A percentile compares a stretch with the other conserved stretches of the same genome.
Evolutionary conservation across 2,329 filamentous ascomycete genomes (phyloP).

Genomic region (Scedosporium dehoogii): DNA sequence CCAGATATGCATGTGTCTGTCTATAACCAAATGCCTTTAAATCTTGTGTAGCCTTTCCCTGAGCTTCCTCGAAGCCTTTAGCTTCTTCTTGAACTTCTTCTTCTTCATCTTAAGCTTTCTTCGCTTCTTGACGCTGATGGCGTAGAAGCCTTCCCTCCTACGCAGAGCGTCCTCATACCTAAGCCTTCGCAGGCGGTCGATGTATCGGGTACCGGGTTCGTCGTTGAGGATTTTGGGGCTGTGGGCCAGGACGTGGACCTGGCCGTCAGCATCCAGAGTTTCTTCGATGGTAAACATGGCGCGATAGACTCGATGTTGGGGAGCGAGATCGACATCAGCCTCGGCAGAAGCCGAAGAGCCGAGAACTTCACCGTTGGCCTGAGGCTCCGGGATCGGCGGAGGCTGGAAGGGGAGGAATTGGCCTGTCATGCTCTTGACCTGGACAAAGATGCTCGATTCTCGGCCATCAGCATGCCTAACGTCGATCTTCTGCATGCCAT

Average conservation of each 20-base stretch:
- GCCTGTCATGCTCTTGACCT: conserved; percentile 58
- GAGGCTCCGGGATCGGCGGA: conserved; percentile 59
- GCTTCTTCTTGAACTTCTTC: conserved; percentile 99
- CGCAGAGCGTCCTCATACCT: conserved; percentile 45
- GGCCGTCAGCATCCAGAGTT: conserved; percentile 48
- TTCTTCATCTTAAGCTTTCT: conserved; percentile 99
- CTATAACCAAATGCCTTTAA: conserved; percentile 20
- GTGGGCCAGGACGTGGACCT: conserved; percentile 51
- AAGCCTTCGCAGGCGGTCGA: conserved; percentile 60
- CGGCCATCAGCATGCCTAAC: conserved; percentile 46
- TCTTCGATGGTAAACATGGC: conserved; percentile 59
- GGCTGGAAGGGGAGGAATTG: conserved; percentile 73
- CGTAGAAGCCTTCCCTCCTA: conserved; percentile 51
- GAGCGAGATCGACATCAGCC: conserved; percentile 21
- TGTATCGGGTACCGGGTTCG: conserved; percentile 38
- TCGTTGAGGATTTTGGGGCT: conserved; percentile 48
- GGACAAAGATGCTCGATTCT: conserved; percentile 51
- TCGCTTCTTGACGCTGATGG: conserved; percentile 87
- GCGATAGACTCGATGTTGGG: conserved; percentile 49
- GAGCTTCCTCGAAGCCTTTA: conserved; percentile 81
- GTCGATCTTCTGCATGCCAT: conserved; percentile 40
- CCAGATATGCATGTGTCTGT: conserved; percentile 13
- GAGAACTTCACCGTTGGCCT: conserved; percentile 12
- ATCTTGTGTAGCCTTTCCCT: conserved; percentile 72
- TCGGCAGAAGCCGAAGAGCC: conserved; percentile 21